Percentiles rank a stretch among this genome's conserved stretches.
Evolutionary conservation across 225 moss, liverwort and hornwort genomes (phyloP).

Genomic region (Marchantia paleacea): DNA sequence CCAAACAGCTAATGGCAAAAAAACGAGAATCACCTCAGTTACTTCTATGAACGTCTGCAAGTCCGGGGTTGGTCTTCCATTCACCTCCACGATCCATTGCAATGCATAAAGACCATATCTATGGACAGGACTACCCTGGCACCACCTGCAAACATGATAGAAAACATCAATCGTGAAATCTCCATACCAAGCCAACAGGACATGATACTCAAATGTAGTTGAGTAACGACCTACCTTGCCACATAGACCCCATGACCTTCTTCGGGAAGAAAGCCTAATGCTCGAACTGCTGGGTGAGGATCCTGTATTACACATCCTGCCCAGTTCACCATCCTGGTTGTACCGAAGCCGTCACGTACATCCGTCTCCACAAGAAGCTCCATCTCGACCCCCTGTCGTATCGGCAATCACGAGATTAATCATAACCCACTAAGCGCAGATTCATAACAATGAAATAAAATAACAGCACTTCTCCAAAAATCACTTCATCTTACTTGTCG

Average conservation of each 20-base stretch:
- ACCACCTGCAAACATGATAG: conserved; percentile 45
- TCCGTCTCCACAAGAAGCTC: conserved; percentile 69
- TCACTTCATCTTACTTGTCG: conserved; percentile 45
- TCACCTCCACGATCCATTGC: conserved; percentile 92
- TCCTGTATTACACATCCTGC: conserved; percentile 83
- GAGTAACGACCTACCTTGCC: conserved; percentile 35
- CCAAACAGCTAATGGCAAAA: too few species aligned
- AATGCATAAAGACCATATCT: conserved; percentile 75
- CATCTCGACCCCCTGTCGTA: conserved; percentile 48
- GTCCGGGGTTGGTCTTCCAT: conserved; percentile 72
- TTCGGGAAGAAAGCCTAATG: conserved; percentile 72
- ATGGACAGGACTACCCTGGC: conserved; percentile 78
- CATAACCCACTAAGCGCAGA: not conserved
- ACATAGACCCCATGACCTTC: conserved; percentile 98
- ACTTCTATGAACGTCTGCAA: conserved; percentile 74
- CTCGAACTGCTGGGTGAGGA: conserved; percentile 79
- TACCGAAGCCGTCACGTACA: conserved; percentile 78
- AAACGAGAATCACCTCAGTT: conserved; percentile 36
- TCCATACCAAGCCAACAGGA: not conserved
- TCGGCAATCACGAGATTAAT: not conserved
- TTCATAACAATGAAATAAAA: not conserved
- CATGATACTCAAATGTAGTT: not conserved
- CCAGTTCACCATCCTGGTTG: conserved; percentile 86
- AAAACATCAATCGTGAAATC: not conserved
- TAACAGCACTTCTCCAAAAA: not conserved